Evolutionary conservation across 2,329 filamentous ascomycete genomes (phyloP), one percentile per base, ranked within the genome.

Genomic region (Escovopsis sp.): DNA sequence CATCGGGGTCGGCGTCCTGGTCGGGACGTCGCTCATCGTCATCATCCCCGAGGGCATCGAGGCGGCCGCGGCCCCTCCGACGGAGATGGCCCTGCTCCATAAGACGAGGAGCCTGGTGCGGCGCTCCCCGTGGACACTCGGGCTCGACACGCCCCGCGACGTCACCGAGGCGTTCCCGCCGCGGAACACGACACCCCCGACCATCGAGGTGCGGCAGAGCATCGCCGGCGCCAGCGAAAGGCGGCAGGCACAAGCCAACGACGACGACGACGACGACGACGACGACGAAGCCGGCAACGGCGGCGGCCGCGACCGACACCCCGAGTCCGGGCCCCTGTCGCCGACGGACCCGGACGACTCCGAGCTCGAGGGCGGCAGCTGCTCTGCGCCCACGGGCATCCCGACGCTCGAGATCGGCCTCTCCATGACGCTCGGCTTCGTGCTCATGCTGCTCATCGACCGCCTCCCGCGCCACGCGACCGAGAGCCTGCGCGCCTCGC

Each of bases 1-100:
- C 43, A 76, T 96, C 57, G 91, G 91, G 41, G 86, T 94, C 60
- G 91, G 91, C 36, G 83, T 98, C 40, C 70, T 98, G 8, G 88
- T 98, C 13, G 91, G 91, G 31, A 96, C 91, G 25, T 89, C 89
- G 1, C 72, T 98, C 49, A 89, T 96, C 49, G 87, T 98, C 29
- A 96, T 98, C 56, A 94, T 98, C 53, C 91, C 91, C 1, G 91
- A 98, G 61, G 91, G 91, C 32, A 81, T 96, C 45, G 88, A 95
- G 57, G 89, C 91, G 3, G 72, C 95, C 43, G 85, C 91, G 51
- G 78, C 71, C 12, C 65, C 71, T 3, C 60, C 63, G 2, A 9
- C 27, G 27, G 57, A 65, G 43, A 50, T 57, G 7, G 48, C 58
- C 9, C 63, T 67, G 37, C 50, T 60, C 39, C 64, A 64, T 50